These are phyloP conservation scores for Iris pallida DNA, from an alignment of 116 monocot genomes.

Conservation along the genomic window DNA sequence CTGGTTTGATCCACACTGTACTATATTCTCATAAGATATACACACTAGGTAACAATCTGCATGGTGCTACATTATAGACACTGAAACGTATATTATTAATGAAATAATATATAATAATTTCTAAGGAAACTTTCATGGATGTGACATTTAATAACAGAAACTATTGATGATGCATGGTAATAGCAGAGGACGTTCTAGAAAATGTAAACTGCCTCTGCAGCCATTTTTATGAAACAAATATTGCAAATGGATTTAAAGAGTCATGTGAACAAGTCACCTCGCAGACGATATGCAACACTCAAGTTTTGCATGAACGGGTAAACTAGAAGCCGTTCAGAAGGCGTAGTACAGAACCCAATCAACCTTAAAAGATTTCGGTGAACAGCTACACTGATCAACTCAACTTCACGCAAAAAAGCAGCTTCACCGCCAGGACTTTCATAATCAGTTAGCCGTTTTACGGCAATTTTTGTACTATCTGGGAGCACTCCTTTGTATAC, in stretches of 20 bases:
- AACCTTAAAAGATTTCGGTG: slow-evolving; percentile 32
- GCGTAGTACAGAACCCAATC: slow-evolving; percentile 40
- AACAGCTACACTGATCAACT: slow-evolving; percentile 40
- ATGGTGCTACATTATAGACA: no score
- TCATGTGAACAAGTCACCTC: slow-evolving; percentile 7
- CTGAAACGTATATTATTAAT: no score
- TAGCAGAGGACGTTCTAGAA: not conserved
- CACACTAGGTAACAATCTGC: no score
- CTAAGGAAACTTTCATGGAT: no score
- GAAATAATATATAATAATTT: no score
- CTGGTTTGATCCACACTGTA: no score
- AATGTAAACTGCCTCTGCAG: not conserved
- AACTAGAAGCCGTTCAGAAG: slow-evolving; percentile 31
- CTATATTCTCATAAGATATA: no score
- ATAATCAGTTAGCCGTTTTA: slow-evolving; percentile 36
- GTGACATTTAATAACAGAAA: no score
- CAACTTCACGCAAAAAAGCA: slow-evolving; percentile 38
- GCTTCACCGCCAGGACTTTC: slow-evolving; percentile 40
- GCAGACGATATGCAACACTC: slow-evolving; percentile 29
- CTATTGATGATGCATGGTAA: no score
- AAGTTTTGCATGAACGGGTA: slow-evolving; percentile 33
- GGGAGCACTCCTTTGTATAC: slow-evolving; percentile 34
- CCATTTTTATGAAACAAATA: not conserved
- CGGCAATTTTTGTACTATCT: slow-evolving; percentile 38
- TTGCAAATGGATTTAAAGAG: not conserved